Base-by-base conservation (phyloP, 2,329 filamentous ascomycete genomes). In the Cephalotrichum gorgonifer region DNA sequence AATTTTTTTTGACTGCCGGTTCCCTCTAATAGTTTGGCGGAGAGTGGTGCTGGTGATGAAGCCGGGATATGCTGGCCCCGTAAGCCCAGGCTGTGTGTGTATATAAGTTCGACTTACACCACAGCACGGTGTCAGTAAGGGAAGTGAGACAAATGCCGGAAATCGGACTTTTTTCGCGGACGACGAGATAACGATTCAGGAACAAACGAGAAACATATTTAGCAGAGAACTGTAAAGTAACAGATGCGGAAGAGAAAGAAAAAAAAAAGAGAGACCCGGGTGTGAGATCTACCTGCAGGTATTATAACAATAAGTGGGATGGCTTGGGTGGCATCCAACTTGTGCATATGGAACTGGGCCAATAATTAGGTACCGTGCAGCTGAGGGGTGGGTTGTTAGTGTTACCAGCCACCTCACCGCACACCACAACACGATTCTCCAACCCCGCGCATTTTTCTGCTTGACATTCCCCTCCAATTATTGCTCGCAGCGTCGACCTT, bases 361-460 rank as follows among this genome's bases (percentile, higher is more conserved):
- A 47, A 47, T 47, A n/a, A n/a, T n/a, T n/a, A n/a, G n/a, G n/a
- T n/a, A n/a, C n/a, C n/a, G n/a, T n/a, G 33, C n/a, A 17, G 22
- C 9, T 9, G 44, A 33, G 25, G 20, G 8, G 17, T 12, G 43
- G 22, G 22, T 39, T 39, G n/a, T 39, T 39, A 17, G 8, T 39
- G 33, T 28, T 39, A 47, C 45, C 45, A 47, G 28, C 45, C 45
- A 27, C 45, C 45, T 28, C 30, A 31, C 30, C 14, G 8, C n/a
- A n/a, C 25, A 44, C 44, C 44, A 33, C 20, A 39, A 39, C n/a
- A 22, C n/a, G n/a, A n/a, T n/a, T n/a, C 43, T 41, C 45, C 45
- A 47, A 41, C 45, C 45, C 41, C 45, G 44, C 45, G 3, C 23
- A 20, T 47, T 47, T 47, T 35, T 25, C 35, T 22, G 27, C 17